Conservation (phyloP, 83 land plant genomes). For the Picea abies region DNA sequence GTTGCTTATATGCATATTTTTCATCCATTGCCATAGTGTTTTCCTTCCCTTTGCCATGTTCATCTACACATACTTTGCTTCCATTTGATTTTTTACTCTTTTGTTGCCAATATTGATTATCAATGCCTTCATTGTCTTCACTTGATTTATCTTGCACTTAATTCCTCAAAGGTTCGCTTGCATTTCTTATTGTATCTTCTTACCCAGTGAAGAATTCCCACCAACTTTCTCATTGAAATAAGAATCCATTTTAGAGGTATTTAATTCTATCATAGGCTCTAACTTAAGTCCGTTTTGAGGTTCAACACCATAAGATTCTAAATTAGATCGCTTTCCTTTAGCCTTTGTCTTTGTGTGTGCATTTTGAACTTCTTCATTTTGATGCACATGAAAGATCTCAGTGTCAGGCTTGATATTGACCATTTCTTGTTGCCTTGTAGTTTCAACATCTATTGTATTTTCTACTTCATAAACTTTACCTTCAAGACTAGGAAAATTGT, state of each 20-base stretch:
- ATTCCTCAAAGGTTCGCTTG: too few species aligned
- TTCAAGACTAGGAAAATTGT: background rate
- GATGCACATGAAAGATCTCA: background rate
- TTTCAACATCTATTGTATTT: background rate
- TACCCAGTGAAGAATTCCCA: background rate
- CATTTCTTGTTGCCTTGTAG: slow-evolving; percentile 10
- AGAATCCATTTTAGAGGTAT: slow-evolving; percentile 3
- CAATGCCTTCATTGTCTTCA: slow-evolving; percentile 11
- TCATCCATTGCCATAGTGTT: slow-evolving; percentile 3
- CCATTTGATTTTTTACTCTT: slow-evolving; percentile 33
- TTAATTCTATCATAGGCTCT: slow-evolving; percentile 7
- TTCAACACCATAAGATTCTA: background rate
- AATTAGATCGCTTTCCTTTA: background rate
- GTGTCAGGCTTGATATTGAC: background rate
- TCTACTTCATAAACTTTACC: background rate
- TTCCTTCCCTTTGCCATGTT: slow-evolving; percentile 20
- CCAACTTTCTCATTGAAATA: background rate
- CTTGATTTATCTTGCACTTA: slow-evolving; percentile 3
- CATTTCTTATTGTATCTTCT: background rate
- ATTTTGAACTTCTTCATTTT: background rate
- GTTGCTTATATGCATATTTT: slow-evolving; percentile 21
- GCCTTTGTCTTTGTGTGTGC: background rate
- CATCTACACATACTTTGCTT: background rate
- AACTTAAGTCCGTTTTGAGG: background rate
- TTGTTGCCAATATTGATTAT: slow-evolving; percentile 6